These are phyloP conservation scores for Fraxinus sp. DNA, from an alignment of 305 asterid species.

Conservation along the genomic window DNA sequence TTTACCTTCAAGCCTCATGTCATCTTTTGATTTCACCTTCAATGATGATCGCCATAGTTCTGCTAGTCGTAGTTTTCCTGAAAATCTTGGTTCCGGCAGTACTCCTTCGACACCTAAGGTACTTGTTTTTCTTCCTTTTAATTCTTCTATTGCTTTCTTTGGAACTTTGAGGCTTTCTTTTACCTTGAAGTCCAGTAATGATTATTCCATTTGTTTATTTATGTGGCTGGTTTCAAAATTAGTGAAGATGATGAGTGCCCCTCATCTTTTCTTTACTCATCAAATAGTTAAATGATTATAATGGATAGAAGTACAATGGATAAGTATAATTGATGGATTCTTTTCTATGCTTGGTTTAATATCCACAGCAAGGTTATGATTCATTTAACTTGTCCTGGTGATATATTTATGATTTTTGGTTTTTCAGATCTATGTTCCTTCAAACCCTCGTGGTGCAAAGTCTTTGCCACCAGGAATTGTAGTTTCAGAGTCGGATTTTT, in stretches of 20 bases:
- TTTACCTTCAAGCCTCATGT: slow-evolving; percentile 66
- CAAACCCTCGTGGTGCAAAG: slow-evolving; percentile 89
- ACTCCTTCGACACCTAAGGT: slow-evolving; percentile 70
- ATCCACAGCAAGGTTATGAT: slow-evolving; percentile 6
- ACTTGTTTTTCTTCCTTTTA: slow-evolving; percentile 27
- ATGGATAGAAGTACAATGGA: not conserved
- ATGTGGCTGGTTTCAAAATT: not conserved
- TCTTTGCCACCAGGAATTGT: slow-evolving; percentile 90
- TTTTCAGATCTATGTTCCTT: slow-evolving; percentile 69
- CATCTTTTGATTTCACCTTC: slow-evolving; percentile 52
- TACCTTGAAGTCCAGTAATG: slow-evolving; percentile 2
- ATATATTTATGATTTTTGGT: slow-evolving; percentile 2
- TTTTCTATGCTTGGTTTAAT: slow-evolving; percentile 10
- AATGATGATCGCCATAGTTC: slow-evolving; percentile 40
- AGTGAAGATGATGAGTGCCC: not conserved
- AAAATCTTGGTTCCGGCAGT: slow-evolving; percentile 76
- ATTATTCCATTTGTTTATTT: slow-evolving; percentile 9
- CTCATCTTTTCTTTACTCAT: slow-evolving; percentile 14
- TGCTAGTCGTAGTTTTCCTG: slow-evolving; percentile 61
- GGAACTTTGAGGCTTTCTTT: slow-evolving; percentile 6
- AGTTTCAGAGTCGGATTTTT: slow-evolving; percentile 73
- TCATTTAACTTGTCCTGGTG: not conserved
- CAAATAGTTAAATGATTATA: slow-evolving; percentile 8
- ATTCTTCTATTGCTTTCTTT: slow-evolving; percentile 17
- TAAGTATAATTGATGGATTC: slow-evolving; percentile 6